Evolutionary conservation across 176 grass and related monocot genomes (phyloP), one percentile per base, ranked within the genome.

Genomic region (Avena atlantica): DNA sequence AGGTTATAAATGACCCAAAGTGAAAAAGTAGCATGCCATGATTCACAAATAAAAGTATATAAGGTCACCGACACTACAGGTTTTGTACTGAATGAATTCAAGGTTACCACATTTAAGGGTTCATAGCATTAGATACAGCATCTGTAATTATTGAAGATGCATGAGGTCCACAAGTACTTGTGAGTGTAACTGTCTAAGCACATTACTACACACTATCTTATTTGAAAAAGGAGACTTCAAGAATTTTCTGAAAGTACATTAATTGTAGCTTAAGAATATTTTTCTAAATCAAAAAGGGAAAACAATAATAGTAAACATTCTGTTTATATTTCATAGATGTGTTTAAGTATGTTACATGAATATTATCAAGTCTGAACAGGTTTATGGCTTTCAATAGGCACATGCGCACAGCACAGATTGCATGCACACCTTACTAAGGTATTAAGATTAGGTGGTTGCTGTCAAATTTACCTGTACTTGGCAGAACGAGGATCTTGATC

Each of bases 401-500:
- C 40, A 42, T 0, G 40, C 6, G 40, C 6, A 67, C 55, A 24
- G 5, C 23, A 53, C 63, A 19, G 34, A 78, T 20, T 60, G 53
- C 27, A 71, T 21, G 15, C 48, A 81, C 25, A 11, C n/a, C 53
- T 78, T 78, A 21, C n/a, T 56, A 12, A 4, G 25, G 31, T 58
- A 25, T 37, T 48, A 66, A 78, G 19, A 23, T 73, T 75, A 77
- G 14, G 19, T 10, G 6, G 74, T 80, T 49, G 1, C 21, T 49
- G 14, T 76, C 66, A 76, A 52, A 84, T 37, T 34, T 37, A 96
- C 96, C 96, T 89, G 93, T 96, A 96, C 79, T 96, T 96, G 52
- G 92, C 89, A 79, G 96, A 96, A 81, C 87, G 90, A 87, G 96
- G 96, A 88, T 98, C 96, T 80, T 98, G 89, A 89, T 92, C 93